Conservation (phyloP, 441 rosid species). For the Mallotus japonicus region DNA sequence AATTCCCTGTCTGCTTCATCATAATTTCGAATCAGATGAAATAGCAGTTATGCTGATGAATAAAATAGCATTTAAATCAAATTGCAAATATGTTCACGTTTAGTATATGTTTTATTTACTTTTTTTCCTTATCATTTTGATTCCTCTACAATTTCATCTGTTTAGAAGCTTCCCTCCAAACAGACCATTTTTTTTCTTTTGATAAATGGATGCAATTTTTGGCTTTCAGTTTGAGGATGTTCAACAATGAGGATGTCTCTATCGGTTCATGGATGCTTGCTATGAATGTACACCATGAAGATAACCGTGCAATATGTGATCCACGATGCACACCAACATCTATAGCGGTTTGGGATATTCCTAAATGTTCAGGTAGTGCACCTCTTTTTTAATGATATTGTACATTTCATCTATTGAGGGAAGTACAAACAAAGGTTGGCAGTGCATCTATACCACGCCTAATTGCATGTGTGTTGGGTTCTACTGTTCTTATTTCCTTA, state of each 20-base stretch:
- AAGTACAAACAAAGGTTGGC: background rate
- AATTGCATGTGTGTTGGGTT: background rate
- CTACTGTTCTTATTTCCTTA: background rate
- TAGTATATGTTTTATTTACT: too few species aligned
- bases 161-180: too few species aligned
- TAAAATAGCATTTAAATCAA: background rate
- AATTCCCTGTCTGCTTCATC: background rate
- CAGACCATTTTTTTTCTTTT: background rate
- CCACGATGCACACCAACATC: constrained; percentile 72
- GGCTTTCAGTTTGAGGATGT: constrained; percentile 69
- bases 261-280: constrained; percentile 92
- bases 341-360: constrained; percentile 85
- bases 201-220: constrained; percentile 7
- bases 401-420: background rate
- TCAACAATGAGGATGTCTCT: constrained; percentile 79
- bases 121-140: too few species aligned
- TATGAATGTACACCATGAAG: constrained; percentile 76
- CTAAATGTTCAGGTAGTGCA: constrained; percentile 71
- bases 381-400: background rate
- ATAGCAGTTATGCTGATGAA: background rate
- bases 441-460: background rate
- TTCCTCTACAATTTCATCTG: too few species aligned
- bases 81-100: background rate
- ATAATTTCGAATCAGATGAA: background rate
- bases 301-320: constrained; percentile 72